Percentiles rank a stretch among this genome's conserved stretches.
Conservation (phyloP, 495 filamentous ascomycete genomes). For the Staphylotrichum longicolle region DNA sequence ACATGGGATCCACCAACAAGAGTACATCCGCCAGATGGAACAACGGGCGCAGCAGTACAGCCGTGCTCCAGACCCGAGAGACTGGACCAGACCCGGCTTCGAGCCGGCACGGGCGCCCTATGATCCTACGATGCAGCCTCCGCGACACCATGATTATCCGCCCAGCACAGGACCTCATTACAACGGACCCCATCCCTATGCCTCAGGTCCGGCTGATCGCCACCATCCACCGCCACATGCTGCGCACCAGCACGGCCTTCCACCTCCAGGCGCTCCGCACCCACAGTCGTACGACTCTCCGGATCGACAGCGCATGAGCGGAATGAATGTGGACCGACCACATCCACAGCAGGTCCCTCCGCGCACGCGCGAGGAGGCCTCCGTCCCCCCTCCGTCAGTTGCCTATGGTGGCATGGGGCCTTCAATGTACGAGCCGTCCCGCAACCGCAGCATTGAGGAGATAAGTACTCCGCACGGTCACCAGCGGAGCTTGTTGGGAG, state of each 20-base stretch:
- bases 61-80: conserved; percentile 44
- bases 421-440: conserved; percentile 38
- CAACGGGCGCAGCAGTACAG: conserved; percentile 39
- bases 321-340: conserved; percentile 38
- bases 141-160: conserved; percentile 46
- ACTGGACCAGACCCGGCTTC: conserved; percentile 45
- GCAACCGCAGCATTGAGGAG: conserved; percentile 56
- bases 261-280: conserved; percentile 38
- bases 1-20: conserved; percentile 30
- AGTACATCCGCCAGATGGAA: conserved; percentile 37
- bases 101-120: conserved; percentile 44
- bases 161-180: conserved; percentile 41
- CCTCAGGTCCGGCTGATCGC: conserved; percentile 45
- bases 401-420: conserved; percentile 41
- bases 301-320: conserved; percentile 41
- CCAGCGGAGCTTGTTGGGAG: conserved; percentile 52
- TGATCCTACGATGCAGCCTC: conserved; percentile 37
- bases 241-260: conserved; percentile 41
- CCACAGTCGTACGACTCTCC: conserved; percentile 51
- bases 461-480: conserved; percentile 48
- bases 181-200: conserved; percentile 47
- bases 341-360: conserved; percentile 36
- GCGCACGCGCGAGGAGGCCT: conserved; percentile 38
- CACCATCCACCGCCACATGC: conserved; percentile 46
- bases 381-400: conserved; percentile 44